Percentiles rank a stretch among this genome's conserved stretches.
These are phyloP conservation scores for Themeda triandra DNA, from an alignment of 176 grass and related monocot species.

Conservation along the genomic window DNA sequence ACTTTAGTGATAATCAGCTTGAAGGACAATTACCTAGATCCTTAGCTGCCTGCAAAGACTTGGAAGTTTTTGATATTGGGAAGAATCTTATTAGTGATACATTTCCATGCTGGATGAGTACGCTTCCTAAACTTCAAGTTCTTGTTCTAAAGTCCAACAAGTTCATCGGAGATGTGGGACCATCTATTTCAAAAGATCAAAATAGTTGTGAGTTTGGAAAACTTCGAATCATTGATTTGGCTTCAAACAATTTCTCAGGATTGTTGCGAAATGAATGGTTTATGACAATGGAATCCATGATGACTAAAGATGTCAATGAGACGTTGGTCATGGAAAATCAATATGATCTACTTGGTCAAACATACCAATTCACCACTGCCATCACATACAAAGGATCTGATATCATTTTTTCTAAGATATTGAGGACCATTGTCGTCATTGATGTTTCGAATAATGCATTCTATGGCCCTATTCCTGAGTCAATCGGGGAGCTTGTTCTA, in stretches of 20 bases:
- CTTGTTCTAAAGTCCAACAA: constrained; percentile 28
- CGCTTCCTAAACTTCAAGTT: constrained; percentile 41
- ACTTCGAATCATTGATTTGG: constrained; percentile 19
- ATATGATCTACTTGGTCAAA: background rate
- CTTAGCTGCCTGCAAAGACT: constrained; percentile 4
- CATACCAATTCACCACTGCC: constrained; percentile 29
- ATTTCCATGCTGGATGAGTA: constrained; percentile 45
- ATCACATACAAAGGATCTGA: constrained; percentile 10
- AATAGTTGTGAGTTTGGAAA: background rate
- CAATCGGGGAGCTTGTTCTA: constrained; percentile 28
- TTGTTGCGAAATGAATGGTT: constrained; percentile 18
- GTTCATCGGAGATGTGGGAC: constrained; percentile 1
- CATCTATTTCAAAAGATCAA: background rate
- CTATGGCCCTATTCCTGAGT: constrained; percentile 33
- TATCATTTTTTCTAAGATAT: background rate
- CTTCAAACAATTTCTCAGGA: constrained; percentile 32
- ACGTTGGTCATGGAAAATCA: constrained; percentile 27
- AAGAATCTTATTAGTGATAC: constrained; percentile 21
- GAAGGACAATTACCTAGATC: constrained; percentile 37
- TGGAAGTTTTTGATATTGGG: constrained; percentile 31
- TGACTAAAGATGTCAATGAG: background rate
- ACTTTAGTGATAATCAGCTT: constrained; percentile 29
- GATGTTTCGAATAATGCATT: constrained; percentile 22
- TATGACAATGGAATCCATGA: constrained; percentile 12
- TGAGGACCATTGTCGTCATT: constrained; percentile 3